Evolutionary conservation across 2,329 filamentous ascomycete species (phyloP), one percentile per base, ranked within the genome.

Genomic region (Pseudocercospora pini-densiflorae): DNA sequence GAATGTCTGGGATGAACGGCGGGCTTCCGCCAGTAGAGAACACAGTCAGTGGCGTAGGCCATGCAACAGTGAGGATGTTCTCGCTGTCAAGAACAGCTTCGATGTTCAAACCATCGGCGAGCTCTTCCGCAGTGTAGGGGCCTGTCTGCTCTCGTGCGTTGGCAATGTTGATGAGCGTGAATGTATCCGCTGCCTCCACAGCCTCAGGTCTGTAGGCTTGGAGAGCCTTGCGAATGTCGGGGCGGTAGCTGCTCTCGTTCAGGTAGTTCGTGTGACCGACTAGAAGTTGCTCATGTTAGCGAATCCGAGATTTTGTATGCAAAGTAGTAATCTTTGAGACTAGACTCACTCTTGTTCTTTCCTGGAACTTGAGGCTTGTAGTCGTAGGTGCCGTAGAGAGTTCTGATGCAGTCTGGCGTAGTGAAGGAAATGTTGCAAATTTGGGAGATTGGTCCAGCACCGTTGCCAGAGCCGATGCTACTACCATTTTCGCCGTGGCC

Each of bases 41-140:
- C 62, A 85, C 86, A 9, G 80, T 81, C 54, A 88, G 82, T 9
- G 85, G 83, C 3, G 86, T 82, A 1, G 85, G 84, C 68, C 82
- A 83, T 70, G 82, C 84, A 64, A 90, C 79, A 10, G 84, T 83
- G 6, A 88, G 73, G 10, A 89, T 83, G 62, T 88, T 88, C 72
- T 91, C 86, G 4, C 88, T 81, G 73, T 91, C 89, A 12, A 91
- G 80, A 67, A 88, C 89, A 27, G 87, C 89, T 76, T 91, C 89
- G 5, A 78, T 72, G 61, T 71, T 69, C 43, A 40, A 63, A 6
- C 72, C 74, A 1, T 69, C 64, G 3, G 61, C 71, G 31, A 76
- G 69, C 64, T 80, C 74, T 1, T 74, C 72, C 1, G 72, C 70
- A 10, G 76, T 79, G 64, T 81, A 73, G 1, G 78, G 73, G 4